Base-by-base conservation (phyloP, 495 filamentous ascomycete species). In the Lasiosphaeria miniovina region DNA sequence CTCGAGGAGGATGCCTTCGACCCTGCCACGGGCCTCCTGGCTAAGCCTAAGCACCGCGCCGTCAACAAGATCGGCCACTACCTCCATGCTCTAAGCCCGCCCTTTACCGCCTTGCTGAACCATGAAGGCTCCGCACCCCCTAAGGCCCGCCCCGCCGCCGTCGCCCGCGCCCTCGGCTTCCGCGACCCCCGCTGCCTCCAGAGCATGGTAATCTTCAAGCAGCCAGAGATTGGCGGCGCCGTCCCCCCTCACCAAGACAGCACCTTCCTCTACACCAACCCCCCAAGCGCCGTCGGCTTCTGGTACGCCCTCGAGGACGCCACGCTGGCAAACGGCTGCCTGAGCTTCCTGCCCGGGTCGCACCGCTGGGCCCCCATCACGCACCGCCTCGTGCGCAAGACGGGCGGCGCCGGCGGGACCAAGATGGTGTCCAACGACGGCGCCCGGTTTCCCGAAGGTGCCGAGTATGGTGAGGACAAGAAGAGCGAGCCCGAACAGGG, bases 11-110 rank as follows among this genome's bases (percentile, higher is more conserved):
- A 88, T 73, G 88, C 88, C 57, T 89, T 90, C 66, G 80, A 86
- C 68, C 57, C 77, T 3, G 64, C 32, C 11, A 24, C 72, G 0
- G 86, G 85, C 24, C 65, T 65, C 6, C 82, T 98, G 1, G 72
- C 75, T 4, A 89, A 91, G 60, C 91, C 94, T 17, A 95, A 93
- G 69, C 73, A 86, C 43, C 81, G 77, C 43, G 88, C 94, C 54
- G 87, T 98, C 67, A 98, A 98, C 80, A 98, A 98, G 73, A 96
- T 98, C 68, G 94, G 94, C 0, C 94, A 98, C 70, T 89, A 86
- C 50, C 80, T 98, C 36, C 94, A 98, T 75, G 77, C 70, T 0
- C 78, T 93, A 0, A 91, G 86, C 2, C 79, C 86, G 5, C 82
- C 86, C 0, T 98, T 97, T 73, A 77, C 80, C 7, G 63, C 77